These are phyloP conservation scores for Brettanomyces nanus DNA, from an alignment of 805 yeast species.

Conservation along the genomic window DNA sequence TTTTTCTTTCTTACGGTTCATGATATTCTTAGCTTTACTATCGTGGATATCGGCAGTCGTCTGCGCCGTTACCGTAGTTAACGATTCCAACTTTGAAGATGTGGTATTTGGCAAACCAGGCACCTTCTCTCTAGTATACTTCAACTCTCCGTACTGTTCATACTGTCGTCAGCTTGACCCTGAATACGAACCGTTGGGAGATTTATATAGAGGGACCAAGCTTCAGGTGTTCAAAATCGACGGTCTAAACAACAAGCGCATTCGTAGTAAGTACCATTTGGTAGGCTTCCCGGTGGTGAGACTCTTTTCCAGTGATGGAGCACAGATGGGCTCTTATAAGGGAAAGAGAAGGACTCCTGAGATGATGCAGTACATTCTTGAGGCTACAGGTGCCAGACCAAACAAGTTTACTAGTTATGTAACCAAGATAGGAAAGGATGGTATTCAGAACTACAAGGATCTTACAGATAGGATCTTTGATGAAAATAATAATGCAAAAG, in stretches of 20 bases:
- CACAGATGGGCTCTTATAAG: slow-evolving; percentile 30
- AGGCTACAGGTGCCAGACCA: slow-evolving; percentile 28
- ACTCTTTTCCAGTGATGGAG: slow-evolving; percentile 35
- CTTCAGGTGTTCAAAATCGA: slow-evolving; percentile 30
- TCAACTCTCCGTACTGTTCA: slow-evolving; percentile 38
- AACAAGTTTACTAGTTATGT: slow-evolving; percentile 8
- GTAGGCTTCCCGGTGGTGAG: slow-evolving; percentile 41
- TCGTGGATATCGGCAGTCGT: too few species aligned
- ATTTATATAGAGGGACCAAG: slow-evolving; percentile 31
- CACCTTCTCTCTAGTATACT: slow-evolving; percentile 35
- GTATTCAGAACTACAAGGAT: slow-evolving; percentile 8
- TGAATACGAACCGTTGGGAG: slow-evolving; percentile 33
- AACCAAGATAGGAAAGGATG: neutral
- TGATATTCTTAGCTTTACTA: too few species aligned
- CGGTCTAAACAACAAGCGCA: slow-evolving; percentile 25
- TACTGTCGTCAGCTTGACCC: slow-evolving; percentile 42
- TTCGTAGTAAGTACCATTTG: slow-evolving; percentile 33
- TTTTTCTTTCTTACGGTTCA: too few species aligned
- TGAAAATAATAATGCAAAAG: slow-evolving; percentile 8
- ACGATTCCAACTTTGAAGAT: slow-evolving; percentile 19
- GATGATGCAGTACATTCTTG: slow-evolving; percentile 25
- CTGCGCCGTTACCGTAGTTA: slow-evolving; percentile 11
- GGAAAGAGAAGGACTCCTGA: slow-evolving; percentile 27
- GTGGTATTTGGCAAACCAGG: slow-evolving; percentile 11
- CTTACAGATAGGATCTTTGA: slow-evolving; percentile 11